These are phyloP conservation scores for Schoenoplectus tabernaemontani DNA, from an alignment of 202 grass and related monocot species.

Conservation along the genomic window DNA sequence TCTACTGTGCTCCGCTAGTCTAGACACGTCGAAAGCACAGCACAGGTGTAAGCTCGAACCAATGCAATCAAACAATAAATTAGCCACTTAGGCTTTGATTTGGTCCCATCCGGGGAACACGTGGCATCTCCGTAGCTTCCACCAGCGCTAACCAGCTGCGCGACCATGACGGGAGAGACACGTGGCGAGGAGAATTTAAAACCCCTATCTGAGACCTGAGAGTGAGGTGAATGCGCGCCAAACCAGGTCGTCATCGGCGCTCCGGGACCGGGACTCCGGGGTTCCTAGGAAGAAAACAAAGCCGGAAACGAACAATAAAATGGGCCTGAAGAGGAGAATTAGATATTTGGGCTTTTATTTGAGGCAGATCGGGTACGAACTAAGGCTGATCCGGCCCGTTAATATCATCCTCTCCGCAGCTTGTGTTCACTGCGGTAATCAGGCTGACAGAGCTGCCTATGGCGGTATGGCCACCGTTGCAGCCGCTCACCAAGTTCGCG, in stretches of 20 bases:
- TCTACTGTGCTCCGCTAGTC: neutral
- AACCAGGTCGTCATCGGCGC: neutral
- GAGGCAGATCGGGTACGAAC: neutral
- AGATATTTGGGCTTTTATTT: neutral
- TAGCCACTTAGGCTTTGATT: neutral
- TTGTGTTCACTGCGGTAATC: neutral
- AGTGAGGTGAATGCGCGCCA: neutral
- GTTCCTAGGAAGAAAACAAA: too few relatives aligned
- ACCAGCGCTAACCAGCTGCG: neutral
- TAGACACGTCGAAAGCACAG: neutral
- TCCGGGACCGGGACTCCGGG: too few relatives aligned
- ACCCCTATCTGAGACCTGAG: neutral
- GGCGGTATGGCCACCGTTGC: neutral
- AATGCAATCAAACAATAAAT: slow-evolving; percentile 10
- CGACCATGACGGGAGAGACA: neutral
- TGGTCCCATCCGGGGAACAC: neutral
- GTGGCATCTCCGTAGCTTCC: neutral
- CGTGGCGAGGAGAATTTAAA: slow-evolving; percentile 2
- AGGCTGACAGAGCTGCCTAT: neutral
- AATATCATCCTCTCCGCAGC: neutral
- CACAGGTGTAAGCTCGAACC: slow-evolving; percentile 25
- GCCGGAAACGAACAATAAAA: neutral
- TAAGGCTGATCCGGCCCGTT: neutral
- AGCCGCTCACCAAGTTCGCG: neutral
- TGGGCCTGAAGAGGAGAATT: neutral